phyloP scores from a whole-genome alignment of 257 asterid genomes.

The Cordia subcordata region DNA sequence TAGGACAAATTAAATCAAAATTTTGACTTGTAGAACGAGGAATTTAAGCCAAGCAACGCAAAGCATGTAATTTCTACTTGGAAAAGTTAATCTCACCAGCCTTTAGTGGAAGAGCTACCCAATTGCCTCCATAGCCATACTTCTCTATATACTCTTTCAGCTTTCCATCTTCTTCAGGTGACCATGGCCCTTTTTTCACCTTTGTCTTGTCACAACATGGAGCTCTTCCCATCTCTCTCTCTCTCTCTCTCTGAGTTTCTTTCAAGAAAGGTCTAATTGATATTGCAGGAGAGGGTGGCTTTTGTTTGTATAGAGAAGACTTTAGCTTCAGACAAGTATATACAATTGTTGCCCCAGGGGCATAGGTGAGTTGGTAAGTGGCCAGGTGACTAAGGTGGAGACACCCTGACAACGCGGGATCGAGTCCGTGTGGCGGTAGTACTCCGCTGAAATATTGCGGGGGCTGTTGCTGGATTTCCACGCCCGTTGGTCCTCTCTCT shows the following conservation, averaged over 20 bases:
- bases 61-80: too few relatives aligned
- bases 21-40: too few relatives aligned
- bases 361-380: too few relatives aligned
- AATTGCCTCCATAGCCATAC: conserved; percentile 72
- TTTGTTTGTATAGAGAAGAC: conserved; percentile 19
- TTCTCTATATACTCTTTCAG: conserved; percentile 59
- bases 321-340: conserved; percentile 20
- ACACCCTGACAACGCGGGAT: too few relatives aligned
- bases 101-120: conserved; percentile 85
- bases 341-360: too few relatives aligned
- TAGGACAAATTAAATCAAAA: too few relatives aligned
- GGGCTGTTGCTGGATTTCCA: too few relatives aligned
- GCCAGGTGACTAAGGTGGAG: too few relatives aligned
- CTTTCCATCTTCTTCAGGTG: conserved; percentile 84
- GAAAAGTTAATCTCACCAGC: conserved; percentile 42
- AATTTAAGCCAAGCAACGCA: too few relatives aligned
- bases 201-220: conserved; percentile 87
- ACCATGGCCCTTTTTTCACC: conserved; percentile 93
- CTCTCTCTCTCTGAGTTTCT: conserved; percentile 4
- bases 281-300: not conserved
- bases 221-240: conserved; percentile 72
- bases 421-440: too few relatives aligned
- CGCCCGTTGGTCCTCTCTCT: too few relatives aligned
- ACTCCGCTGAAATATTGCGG: too few relatives aligned
- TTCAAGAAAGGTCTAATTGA: conserved; percentile 10